A percentile compares a stretch with the other conserved stretches of the same genome.
phyloP scores from a whole-genome alignment of 1,284 basidiomycete species.

The Cutaneotrichosporon sp. region DNA sequence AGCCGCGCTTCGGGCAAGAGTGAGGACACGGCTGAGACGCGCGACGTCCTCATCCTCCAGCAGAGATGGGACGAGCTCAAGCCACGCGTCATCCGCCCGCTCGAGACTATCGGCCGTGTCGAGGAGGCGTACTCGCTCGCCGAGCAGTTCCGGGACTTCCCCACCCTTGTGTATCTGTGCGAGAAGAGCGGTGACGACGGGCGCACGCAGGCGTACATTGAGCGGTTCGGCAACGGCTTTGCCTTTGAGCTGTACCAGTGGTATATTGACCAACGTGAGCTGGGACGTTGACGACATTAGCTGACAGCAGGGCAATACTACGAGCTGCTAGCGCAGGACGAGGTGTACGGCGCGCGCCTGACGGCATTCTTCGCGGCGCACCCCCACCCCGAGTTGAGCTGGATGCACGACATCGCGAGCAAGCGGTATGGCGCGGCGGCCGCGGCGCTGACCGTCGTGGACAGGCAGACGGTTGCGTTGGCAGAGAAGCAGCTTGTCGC shows the following conservation, averaged over 20 bases:
- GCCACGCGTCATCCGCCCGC: slow-evolving; percentile 46
- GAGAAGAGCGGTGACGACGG: slow-evolving; percentile 53
- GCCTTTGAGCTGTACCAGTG: slow-evolving; percentile 81
- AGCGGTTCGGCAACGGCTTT: slow-evolving; percentile 78
- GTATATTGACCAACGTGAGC: slow-evolving; percentile 57
- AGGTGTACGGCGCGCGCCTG: slow-evolving; percentile 63
- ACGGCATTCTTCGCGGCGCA: slow-evolving; percentile 70
- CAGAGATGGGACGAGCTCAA: slow-evolving; percentile 45
- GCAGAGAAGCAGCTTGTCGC: slow-evolving; percentile 78
- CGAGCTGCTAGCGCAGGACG: slow-evolving; percentile 71
- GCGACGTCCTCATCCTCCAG: slow-evolving; percentile 36
- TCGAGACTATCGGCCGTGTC: slow-evolving; percentile 64
- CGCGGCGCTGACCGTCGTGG: slow-evolving; percentile 63
- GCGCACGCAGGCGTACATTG: slow-evolving; percentile 65
- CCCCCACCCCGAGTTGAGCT: slow-evolving; percentile 69
- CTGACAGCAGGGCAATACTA: slow-evolving; percentile 64
- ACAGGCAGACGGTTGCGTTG: slow-evolving; percentile 61
- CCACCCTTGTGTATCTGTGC: slow-evolving; percentile 76
- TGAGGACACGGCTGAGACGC: slow-evolving; percentile 30
- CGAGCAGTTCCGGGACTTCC: slow-evolving; percentile 80
- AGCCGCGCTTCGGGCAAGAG: slow-evolving; percentile 18
- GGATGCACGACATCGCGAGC: slow-evolving; percentile 85
- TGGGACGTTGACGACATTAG: neutral
- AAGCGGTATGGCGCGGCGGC: slow-evolving; percentile 67
- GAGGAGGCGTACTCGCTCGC: slow-evolving; percentile 75